Evolutionary conservation across 148 eudicot species (phyloP), one percentile per base, ranked within the genome.

Genomic region (Chenopodium formosanum): DNA sequence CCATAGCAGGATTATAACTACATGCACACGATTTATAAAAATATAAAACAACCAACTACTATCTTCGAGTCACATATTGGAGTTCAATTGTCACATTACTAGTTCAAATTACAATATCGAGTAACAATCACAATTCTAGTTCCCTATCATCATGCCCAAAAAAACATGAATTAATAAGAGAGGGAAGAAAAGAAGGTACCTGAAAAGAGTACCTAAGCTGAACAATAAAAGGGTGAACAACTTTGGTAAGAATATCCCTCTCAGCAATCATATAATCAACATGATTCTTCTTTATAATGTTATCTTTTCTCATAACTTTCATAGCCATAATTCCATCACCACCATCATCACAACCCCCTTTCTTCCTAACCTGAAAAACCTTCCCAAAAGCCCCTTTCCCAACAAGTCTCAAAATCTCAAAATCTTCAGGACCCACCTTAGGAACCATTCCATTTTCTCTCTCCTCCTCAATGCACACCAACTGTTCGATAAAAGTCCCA

Each of bases 351-450:
- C 46, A 72, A 48, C 23, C 56, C 56, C 85, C 86, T 78, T 88
- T 92, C 87, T 83, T 90, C 86, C 90, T 93, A 68, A 94, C 97
- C 84, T 89, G 91, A 79, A 91, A 93, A 22, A 94, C 98, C 89
- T 94, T 94, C 81, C 98, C 97, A 87, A 94, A 94, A 2, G 98
- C 92, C 2, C 98, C 98, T 84, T 91, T 91, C 4, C 98, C 98
- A 64, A 94, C 83, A 25, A 94, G 87, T 84, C 95, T 92, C 87
- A 94, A 71, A 10, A 94, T 90, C 90, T 92, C 95, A 86, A 94
- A 94, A 79, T 94, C 94, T 77, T 88, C 93, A 0, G 95, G 95
- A 27, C 98, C 97, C 73, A 92, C 80, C 76, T 85, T 90, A 13
- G 79, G 34, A 27, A 31, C 52, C 13, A 73, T 7, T 25, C 19